These are phyloP conservation scores for Candida patagonica DNA, from an alignment of 805 yeast genomes.

Conservation along the genomic window DNA sequence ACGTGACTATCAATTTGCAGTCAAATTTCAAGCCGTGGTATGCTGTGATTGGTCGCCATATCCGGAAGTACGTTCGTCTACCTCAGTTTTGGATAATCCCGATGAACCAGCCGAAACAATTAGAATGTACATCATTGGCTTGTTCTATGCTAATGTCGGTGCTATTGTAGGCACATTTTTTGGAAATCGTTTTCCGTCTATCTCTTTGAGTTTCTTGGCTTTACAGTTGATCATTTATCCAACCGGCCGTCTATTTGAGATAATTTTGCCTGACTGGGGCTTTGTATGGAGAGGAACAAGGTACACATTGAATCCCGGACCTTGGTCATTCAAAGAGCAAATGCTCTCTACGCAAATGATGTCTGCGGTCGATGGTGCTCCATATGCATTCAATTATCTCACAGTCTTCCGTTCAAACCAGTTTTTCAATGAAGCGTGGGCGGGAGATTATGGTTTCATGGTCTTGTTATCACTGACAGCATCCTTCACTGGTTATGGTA, in stretches of 20 bases:
- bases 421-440: conserved; percentile 17
- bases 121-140: conserved; percentile 33
- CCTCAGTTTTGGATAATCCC: conserved; percentile 43
- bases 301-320: conserved; percentile 45
- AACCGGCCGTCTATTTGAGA: conserved; percentile 44
- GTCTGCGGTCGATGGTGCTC: conserved; percentile 1
- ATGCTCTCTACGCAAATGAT: conserved; percentile 41
- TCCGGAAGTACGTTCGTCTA: conserved; percentile 49
- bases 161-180: conserved; percentile 46
- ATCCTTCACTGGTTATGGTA: conserved; percentile 39
- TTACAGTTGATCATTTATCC: conserved; percentile 42
- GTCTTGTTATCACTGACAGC: conserved; percentile 36
- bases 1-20: conserved; percentile 22
- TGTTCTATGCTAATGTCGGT: conserved; percentile 43
- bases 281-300: conserved; percentile 33
- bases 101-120: conserved; percentile 38
- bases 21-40: conserved; percentile 33
- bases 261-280: conserved; percentile 40
- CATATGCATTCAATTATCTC: conserved; percentile 13
- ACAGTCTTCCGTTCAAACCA: conserved; percentile 13
- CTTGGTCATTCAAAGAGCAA: conserved; percentile 56
- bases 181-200: conserved; percentile 44
- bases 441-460: conserved; percentile 25
- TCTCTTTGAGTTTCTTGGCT: conserved; percentile 34
- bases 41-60: conserved; percentile 38